Evolutionary conservation across 768 basidiomycete species (phyloP), one percentile per base, ranked within the genome.

Genomic region (Collybia sp.): DNA sequence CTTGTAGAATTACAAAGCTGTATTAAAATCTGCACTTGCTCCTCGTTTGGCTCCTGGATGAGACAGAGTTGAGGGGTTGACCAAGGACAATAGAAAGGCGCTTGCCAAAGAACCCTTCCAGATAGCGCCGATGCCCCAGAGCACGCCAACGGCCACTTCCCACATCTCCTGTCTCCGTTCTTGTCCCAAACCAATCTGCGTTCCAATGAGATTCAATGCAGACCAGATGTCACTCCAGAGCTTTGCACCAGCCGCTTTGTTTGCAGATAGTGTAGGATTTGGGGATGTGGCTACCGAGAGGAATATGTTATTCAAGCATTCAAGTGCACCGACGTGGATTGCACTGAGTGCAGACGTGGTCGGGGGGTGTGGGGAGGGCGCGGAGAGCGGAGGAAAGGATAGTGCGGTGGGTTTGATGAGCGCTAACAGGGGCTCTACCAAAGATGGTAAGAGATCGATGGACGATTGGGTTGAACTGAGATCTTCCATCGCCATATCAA

Each of bases 251-350:
- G 64, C 69, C 16, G 72, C 68, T 12, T 66, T 63, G 41, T 85
- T 79, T 2, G 68, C 65, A 11, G 70, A 53, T 10, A 75, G 59
- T 3, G 55, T 63, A 19, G 69, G 53, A 43, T 70, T 73, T 1
- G 74, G 66, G 3, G 71, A 63, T 0, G 76, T 69, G 2, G 82
- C 75, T 11, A 88, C 71, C 2, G 91, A 83, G 31, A 94, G 70
- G 56, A 95, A 85, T 33, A 93, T 72, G 58, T 97, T 96, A 58
- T 89, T 93, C 40, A 97, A 72, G 57, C 93, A 93, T 60, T 95
- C 92, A 19, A 94, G 72, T 9, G 92, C 88, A 52, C 83, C 76
- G 46, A 91, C 72, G 58, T 96, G 93, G 42, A 95, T 81, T 6
- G 86, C 80, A 51, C 87, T 79, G 38, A 97, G 77, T 9, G 74